These are phyloP conservation scores for Selaginella tamariscina DNA, from an alignment of 75 land plant species.

Conservation along the genomic window DNA sequence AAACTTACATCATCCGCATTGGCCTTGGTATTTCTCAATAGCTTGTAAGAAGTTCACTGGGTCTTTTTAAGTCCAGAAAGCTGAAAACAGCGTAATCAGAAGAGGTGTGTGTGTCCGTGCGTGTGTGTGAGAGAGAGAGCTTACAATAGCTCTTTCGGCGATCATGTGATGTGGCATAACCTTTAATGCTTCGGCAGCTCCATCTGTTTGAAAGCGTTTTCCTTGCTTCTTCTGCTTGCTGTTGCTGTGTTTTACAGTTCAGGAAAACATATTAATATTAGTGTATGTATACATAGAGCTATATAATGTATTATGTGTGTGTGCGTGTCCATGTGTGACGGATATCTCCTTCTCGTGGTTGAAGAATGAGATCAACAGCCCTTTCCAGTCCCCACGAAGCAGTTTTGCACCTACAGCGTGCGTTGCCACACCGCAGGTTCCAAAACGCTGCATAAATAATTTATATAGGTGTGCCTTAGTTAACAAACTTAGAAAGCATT, in stretches of 20 bases:
- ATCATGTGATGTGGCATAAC: conserved; percentile 60
- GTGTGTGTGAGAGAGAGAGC: conserved; percentile 2
- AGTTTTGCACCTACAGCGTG: conserved; percentile 71
- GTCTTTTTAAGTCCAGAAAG: conserved; percentile 54
- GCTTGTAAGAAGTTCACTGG: conserved; percentile 82
- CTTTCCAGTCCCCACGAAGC: conserved; percentile 88
- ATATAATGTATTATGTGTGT: too few relatives aligned
- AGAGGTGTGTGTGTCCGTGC: neutral
- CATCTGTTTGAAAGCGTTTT: conserved; percentile 53
- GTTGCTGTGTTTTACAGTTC: conserved; percentile 43
- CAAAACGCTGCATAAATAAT: conserved; percentile 66
- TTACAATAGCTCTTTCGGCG: conserved; percentile 88
- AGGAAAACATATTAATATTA: conserved; percentile 9
- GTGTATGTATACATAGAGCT: too few relatives aligned
- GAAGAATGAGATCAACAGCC: conserved; percentile 65
- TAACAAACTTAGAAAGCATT: too few relatives aligned
- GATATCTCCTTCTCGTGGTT: conserved; percentile 98
- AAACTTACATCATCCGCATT: too few relatives aligned
- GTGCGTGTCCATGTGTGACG: too few relatives aligned
- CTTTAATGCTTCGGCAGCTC: conserved; percentile 60
- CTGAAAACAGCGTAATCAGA: conserved; percentile 38
- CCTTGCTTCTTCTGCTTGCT: conserved; percentile 38
- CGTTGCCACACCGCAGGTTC: conserved; percentile 83
- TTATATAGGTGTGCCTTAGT: too few relatives aligned
- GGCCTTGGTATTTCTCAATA: too few relatives aligned